Evolutionary conservation across 495 filamentous ascomycete species (phyloP).

Genomic region (Tuber umbilicatum): DNA sequence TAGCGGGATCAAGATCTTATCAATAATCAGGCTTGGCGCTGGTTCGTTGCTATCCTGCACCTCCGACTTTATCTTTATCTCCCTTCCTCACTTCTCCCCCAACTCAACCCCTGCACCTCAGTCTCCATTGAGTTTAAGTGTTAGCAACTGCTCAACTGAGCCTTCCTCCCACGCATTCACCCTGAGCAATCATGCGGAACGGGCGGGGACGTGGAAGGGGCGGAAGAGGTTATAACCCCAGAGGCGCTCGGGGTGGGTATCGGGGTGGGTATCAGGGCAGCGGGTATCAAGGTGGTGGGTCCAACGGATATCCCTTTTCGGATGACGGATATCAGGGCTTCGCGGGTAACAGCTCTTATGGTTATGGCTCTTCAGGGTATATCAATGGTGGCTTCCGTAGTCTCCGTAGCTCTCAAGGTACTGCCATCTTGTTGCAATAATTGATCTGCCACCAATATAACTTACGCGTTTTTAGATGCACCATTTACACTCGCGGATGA

Average conservation of each 20-base stretch:
- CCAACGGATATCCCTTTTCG: neutral
- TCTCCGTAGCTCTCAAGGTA: neutral
- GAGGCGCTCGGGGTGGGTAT: neutral
- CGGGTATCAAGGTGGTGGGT: neutral
- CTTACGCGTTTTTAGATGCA: neutral
- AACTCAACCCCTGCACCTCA: neutral
- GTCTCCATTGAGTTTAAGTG: neutral
- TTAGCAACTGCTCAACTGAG: neutral
- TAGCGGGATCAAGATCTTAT: neutral
- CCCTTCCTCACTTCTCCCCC: neutral
- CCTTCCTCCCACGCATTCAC: neutral
- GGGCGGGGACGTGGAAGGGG: neutral
- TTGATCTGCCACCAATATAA: neutral
- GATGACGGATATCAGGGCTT: neutral
- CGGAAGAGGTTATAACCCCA: neutral
- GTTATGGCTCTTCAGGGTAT: neutral
- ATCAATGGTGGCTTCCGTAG: neutral
- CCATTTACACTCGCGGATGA: constrained; percentile 49
- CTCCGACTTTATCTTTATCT: neutral
- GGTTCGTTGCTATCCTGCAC: neutral
- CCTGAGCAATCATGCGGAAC: neutral
- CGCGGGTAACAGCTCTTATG: neutral
- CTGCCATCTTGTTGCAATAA: neutral
- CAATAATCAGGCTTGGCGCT: neutral
- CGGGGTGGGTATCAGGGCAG: neutral